Evolutionary conservation across 495 filamentous ascomycete genomes (phyloP).

Genomic region (Apodospora peruviana): DNA sequence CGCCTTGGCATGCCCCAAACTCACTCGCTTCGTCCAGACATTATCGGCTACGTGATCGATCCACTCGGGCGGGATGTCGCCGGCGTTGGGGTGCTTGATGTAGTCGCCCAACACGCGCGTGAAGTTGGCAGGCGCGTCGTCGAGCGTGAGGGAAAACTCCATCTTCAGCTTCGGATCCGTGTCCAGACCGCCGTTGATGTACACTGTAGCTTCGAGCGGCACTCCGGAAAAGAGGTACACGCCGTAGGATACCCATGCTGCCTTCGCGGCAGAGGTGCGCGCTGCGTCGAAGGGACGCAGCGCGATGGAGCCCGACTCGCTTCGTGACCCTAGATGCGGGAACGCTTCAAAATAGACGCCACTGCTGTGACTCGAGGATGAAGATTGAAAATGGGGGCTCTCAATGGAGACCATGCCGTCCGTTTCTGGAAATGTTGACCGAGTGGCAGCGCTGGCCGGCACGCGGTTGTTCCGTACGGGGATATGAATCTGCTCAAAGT

Average conservation of each 20-base stretch:
- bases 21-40: conserved; percentile 50
- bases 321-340: conserved; percentile 40
- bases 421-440: conserved; percentile 50
- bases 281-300: conserved; percentile 41
- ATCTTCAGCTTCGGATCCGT: conserved; percentile 24
- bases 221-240: conserved; percentile 46
- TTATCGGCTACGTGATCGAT: conserved; percentile 42
- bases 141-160: conserved; percentile 40
- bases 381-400: conserved; percentile 39
- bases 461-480: conserved; percentile 24
- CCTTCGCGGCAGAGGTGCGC: conserved; percentile 21
- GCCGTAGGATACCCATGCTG: conserved; percentile 44
- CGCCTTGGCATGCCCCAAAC: conserved; percentile 23
- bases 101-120: conserved; percentile 40
- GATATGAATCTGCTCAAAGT: background rate
- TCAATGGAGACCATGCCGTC: conserved; percentile 51
- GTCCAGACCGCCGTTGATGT: conserved; percentile 34
- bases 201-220: conserved; percentile 47
- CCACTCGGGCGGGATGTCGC: conserved; percentile 49
- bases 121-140: conserved; percentile 38
- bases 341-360: conserved; percentile 21
- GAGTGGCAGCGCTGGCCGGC: conserved; percentile 48
- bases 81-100: conserved; percentile 31
- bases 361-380: conserved; percentile 15
- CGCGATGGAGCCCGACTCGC: conserved; percentile 44